A percentile compares a stretch with the other conserved stretches of the same genome.
phyloP scores from a whole-genome alignment of 1,284 basidiomycete genomes.

The Pterula multifida region DNA sequence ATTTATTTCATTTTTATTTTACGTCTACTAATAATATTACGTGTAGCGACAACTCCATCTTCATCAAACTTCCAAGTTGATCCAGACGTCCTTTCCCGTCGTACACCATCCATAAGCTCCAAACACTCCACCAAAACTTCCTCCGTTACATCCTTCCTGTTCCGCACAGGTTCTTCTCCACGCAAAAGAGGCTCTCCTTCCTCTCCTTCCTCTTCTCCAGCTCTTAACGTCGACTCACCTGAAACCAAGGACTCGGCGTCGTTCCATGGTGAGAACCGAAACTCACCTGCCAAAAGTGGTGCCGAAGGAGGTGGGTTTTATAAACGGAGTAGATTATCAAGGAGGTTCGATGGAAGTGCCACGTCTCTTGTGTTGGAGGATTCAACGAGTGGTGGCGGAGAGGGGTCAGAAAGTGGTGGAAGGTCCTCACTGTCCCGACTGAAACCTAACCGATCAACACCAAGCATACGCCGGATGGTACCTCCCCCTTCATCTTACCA shows the following conservation, averaged over 20 bases:
- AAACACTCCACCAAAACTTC: conserved; percentile 15
- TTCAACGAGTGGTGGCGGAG: not conserved
- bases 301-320: no score
- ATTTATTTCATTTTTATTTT: no score
- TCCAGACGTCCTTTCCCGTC: conserved; percentile 15
- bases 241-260: not conserved
- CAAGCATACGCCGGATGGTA: conserved; percentile 4
- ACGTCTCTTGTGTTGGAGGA: not conserved
- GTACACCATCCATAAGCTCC: conserved; percentile 47
- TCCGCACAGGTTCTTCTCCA: not conserved
- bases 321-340: not conserved
- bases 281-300: no score
- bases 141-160: not conserved
- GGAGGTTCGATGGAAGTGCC: not conserved
- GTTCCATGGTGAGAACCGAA: not conserved
- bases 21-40: no score
- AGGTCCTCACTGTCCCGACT: not conserved
- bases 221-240: not conserved
- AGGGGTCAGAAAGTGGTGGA: not conserved
- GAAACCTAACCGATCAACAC: not conserved
- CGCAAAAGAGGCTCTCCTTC: not conserved
- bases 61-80: not conserved
- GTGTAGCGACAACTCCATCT: no score
- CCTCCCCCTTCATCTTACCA: conserved; percentile 19
- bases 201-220: no score